Percentiles rank a stretch among this genome's conserved stretches.
phyloP scores from a whole-genome alignment of 2,329 filamentous ascomycete genomes.

The Annulohypoxylon truncatum region DNA sequence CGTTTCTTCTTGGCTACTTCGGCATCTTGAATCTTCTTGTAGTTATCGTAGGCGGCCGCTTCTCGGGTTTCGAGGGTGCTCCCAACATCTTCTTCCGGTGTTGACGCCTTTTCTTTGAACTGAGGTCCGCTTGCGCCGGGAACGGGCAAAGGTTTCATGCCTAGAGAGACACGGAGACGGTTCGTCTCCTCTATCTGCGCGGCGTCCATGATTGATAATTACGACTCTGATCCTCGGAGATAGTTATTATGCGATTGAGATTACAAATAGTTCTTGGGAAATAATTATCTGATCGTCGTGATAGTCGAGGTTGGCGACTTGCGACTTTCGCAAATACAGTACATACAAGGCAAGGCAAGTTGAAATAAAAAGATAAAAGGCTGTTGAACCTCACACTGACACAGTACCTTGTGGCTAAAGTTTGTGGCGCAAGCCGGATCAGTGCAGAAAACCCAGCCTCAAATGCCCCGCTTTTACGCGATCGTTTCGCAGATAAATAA shows the following conservation, averaged over 20 bases:
- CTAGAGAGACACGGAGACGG: slow-evolving; percentile 87
- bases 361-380: too few species aligned
- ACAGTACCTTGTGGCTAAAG: not conserved
- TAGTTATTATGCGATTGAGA: not conserved
- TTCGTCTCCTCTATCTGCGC: slow-evolving; percentile 93
- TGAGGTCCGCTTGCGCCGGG: slow-evolving; percentile 68
- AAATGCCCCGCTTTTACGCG: slow-evolving; percentile 33
- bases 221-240: not conserved
- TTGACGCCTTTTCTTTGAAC: slow-evolving; percentile 54
- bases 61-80: slow-evolving; percentile 88
- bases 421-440: slow-evolving; percentile 7
- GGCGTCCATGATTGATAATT: slow-evolving; percentile 64
- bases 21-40: slow-evolving; percentile 71
- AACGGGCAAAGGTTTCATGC: slow-evolving; percentile 88
- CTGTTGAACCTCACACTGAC: not conserved
- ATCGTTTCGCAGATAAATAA: slow-evolving; percentile 37
- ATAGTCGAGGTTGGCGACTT: not conserved
- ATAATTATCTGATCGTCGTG: not conserved
- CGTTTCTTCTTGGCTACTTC: slow-evolving; percentile 82
- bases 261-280: not conserved
- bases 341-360: not conserved
- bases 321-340: not conserved
- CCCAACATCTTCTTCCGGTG: slow-evolving; percentile 66
- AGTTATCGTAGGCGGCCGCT: slow-evolving; percentile 80
- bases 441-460: slow-evolving; percentile 19